A percentile compares a stretch with the other conserved stretches of the same genome.
These are phyloP conservation scores for Tetrahymena thermophila DNA, from an alignment of 73 alveolate genomes.

Conservation along the genomic window DNA sequence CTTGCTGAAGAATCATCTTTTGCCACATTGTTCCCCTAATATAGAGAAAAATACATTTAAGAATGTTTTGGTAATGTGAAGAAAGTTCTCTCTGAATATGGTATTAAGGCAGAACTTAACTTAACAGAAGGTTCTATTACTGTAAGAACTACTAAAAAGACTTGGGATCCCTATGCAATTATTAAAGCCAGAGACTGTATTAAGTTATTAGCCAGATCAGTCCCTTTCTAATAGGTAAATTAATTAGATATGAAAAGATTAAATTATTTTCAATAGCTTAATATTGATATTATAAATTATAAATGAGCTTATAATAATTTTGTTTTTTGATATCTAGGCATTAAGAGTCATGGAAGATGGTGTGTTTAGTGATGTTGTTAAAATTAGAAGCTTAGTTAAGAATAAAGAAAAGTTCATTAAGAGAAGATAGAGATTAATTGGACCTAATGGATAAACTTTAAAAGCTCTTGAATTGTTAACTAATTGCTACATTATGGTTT, in stretches of 20 bases:
- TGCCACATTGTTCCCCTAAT: constrained; percentile 97
- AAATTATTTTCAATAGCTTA: neutral
- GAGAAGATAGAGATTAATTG: constrained; percentile 97
- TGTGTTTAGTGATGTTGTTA: constrained; percentile 94
- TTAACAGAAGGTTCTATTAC: constrained; percentile 98
- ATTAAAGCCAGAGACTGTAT: constrained; percentile 96
- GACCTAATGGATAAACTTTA: constrained; percentile 98
- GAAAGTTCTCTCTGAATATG: constrained; percentile 68
- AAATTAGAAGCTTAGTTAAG: constrained; percentile 90
- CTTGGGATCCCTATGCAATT: constrained; percentile 98
- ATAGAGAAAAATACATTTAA: constrained; percentile 87
- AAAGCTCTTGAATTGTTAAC: constrained; percentile 93
- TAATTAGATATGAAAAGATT: neutral
- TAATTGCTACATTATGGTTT: constrained; percentile 91
- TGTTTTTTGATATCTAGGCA: neutral
- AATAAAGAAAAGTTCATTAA: constrained; percentile 96
- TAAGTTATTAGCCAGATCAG: constrained; percentile 94
- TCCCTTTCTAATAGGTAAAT: constrained; percentile 94
- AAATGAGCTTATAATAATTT: neutral
- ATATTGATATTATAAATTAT: neutral
- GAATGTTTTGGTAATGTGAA: constrained; percentile 78
- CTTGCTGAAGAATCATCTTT: constrained; percentile 90
- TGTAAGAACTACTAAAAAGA: constrained; percentile 92
- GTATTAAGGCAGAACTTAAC: constrained; percentile 86
- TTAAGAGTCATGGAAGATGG: constrained; percentile 54